phyloP scores from a whole-genome alignment of 2,329 filamentous ascomycete genomes.

The Blastomyces gilchristii region DNA sequence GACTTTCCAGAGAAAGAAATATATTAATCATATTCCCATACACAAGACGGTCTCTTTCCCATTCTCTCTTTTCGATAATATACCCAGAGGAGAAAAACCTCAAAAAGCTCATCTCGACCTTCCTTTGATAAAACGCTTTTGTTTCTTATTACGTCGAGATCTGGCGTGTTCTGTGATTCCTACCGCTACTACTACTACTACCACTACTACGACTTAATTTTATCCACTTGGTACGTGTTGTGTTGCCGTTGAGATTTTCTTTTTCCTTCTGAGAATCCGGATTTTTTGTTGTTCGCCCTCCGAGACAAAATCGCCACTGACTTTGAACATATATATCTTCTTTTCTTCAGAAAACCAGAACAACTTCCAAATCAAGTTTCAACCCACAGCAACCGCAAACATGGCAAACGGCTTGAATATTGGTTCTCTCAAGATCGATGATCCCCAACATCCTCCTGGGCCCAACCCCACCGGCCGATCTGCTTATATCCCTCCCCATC shows the following conservation, averaged over 20 bases:
- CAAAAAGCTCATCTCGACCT: neutral
- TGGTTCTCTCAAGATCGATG: slow-evolving; percentile 48
- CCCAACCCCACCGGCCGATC: slow-evolving; percentile 44
- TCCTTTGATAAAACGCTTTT: neutral
- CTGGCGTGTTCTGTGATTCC: slow-evolving; percentile 2
- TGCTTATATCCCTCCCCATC: slow-evolving; percentile 57
- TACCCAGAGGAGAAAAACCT: neutral
- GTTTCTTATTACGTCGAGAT: neutral
- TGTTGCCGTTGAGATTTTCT: neutral
- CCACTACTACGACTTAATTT: neutral
- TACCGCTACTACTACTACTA: neutral
- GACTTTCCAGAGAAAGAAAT: slow-evolving; percentile 11
- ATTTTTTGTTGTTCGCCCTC: neutral
- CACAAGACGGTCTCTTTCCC: neutral
- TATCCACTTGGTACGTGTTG: neutral
- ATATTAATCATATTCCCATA: neutral
- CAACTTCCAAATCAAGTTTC: neutral
- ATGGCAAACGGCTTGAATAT: slow-evolving; percentile 50
- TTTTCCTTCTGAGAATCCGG: neutral
- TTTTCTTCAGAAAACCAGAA: slow-evolving; percentile 2
- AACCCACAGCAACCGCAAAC: slow-evolving; percentile 9
- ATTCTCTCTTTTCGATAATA: neutral
- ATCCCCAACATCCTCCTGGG: slow-evolving; percentile 49
- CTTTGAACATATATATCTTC: neutral
- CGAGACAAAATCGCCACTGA: neutral